A percentile compares a stretch with the other conserved stretches of the same genome.
These are phyloP conservation scores for Phytophthora tubulina DNA, from an alignment of 352 stramenopile species.

Conservation along the genomic window DNA sequence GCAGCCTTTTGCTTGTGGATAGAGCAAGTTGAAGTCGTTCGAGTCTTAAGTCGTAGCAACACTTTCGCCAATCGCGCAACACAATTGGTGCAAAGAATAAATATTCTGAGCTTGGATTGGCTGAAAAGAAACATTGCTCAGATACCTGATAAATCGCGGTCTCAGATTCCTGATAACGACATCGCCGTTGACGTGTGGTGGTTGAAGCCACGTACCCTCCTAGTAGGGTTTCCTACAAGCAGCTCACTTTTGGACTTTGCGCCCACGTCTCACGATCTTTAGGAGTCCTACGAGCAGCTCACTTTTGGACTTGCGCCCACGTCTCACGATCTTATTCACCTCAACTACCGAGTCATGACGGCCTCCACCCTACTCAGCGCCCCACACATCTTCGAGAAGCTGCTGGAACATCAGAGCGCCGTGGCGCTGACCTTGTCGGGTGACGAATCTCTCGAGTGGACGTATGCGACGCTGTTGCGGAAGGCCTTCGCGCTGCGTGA, in stretches of 20 bases:
- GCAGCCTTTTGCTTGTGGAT: constrained; percentile 6
- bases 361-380: constrained; percentile 23
- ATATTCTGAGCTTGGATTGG: no score
- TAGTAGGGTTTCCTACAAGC: background rate
- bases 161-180: constrained; percentile 2
- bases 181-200: background rate
- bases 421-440: constrained; percentile 26
- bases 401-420: constrained; percentile 37
- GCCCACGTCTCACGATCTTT: background rate
- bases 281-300: constrained; percentile 8
- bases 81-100: background rate
- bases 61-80: background rate
- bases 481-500: constrained; percentile 47
- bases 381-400: constrained; percentile 43
- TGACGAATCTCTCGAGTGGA: constrained; percentile 42
- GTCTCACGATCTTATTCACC: background rate
- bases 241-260: constrained; percentile 15
- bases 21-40: background rate
- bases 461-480: constrained; percentile 54
- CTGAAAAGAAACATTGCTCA: no score
- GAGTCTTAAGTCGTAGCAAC: no score
- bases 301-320: constrained; percentile 16
- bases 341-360: constrained; percentile 9
- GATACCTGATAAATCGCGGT: no score
- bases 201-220: no score